Evolutionary conservation across 305 asterid genomes (phyloP).

Genomic region (Fraxinus xanthoxyloides): DNA sequence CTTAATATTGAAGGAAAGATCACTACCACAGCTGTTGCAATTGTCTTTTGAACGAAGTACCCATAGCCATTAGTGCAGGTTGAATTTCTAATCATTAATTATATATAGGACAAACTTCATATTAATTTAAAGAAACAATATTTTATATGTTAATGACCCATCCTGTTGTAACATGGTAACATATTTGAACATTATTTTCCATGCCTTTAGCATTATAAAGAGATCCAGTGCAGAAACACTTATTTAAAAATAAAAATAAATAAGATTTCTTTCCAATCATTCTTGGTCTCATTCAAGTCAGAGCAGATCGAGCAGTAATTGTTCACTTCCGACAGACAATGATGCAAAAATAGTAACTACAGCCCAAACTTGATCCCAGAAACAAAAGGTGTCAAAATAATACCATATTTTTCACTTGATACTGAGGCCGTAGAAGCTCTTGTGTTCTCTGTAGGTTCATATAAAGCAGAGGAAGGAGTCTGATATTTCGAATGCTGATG

Average conservation of each 20-base stretch:
- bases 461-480: constrained; percentile 75
- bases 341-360: not conserved
- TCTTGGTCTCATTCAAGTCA: not conserved
- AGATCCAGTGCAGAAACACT: not conserved
- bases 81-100: not conserved
- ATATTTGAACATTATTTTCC: not conserved
- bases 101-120: not conserved
- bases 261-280: not conserved
- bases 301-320: not conserved
- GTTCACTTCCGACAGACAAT: not conserved
- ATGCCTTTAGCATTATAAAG: not conserved
- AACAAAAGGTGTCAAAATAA: not conserved
- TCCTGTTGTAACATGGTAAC: not conserved
- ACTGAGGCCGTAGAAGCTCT: constrained; percentile 41
- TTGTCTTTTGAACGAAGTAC: not conserved
- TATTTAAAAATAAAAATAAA: not conserved
- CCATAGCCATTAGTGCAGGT: not conserved
- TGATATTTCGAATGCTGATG: constrained; percentile 58
- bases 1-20: not conserved
- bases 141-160: not conserved
- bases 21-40: not conserved
- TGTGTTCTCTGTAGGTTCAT: constrained; percentile 48
- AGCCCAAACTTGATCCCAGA: not conserved
- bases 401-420: constrained; percentile 54
- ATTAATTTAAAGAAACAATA: not conserved